A percentile compares a stretch with the other conserved stretches of the same genome.
Conservation (phyloP, 164 flowering plant genomes). For the Echeveria elegans region DNA sequence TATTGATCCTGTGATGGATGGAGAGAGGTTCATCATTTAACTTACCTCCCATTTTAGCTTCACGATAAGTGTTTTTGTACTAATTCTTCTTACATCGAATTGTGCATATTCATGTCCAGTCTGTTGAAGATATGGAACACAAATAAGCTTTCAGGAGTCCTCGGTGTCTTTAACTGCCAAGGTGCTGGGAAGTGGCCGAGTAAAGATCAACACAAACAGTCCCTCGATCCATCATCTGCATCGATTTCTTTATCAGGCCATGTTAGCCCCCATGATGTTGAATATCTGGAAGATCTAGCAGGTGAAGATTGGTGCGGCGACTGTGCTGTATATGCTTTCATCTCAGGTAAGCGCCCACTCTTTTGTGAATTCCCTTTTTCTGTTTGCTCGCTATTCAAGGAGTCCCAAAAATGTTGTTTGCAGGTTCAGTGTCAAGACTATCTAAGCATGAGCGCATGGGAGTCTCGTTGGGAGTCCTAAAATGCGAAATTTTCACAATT, state of each 20-base stretch:
- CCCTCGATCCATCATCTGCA: not conserved
- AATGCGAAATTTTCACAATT: slow-evolving; percentile 40
- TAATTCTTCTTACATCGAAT: not conserved
- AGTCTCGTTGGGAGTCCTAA: slow-evolving; percentile 28
- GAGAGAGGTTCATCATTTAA: slow-evolving; percentile 34
- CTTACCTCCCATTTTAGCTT: not conserved
- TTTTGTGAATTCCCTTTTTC: too few relatives aligned
- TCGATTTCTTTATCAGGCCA: slow-evolving; percentile 23
- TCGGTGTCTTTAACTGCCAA: slow-evolving; percentile 84
- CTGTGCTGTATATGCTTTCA: slow-evolving; percentile 47
- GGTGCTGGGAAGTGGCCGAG: slow-evolving; percentile 76
- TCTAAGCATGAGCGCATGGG: slow-evolving; percentile 28
- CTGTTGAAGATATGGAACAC: slow-evolving; percentile 76
- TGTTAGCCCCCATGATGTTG: slow-evolving; percentile 47
- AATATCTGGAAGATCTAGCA: slow-evolving; percentile 47
- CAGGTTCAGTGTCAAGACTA: slow-evolving; percentile 34
- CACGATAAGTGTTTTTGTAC: not conserved
- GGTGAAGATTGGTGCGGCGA: slow-evolving; percentile 65
- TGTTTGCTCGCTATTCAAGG: not conserved
- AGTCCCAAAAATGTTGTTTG: not conserved
- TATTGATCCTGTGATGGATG: slow-evolving; percentile 62
- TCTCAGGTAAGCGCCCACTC: slow-evolving; percentile 33
- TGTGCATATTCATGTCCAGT: slow-evolving; percentile 27
- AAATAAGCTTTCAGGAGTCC: slow-evolving; percentile 59
- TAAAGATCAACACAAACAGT: slow-evolving; percentile 16